Evolutionary conservation across 2,329 filamentous ascomycete species (phyloP).

Genomic region (Cladorrhinum sp.): DNA sequence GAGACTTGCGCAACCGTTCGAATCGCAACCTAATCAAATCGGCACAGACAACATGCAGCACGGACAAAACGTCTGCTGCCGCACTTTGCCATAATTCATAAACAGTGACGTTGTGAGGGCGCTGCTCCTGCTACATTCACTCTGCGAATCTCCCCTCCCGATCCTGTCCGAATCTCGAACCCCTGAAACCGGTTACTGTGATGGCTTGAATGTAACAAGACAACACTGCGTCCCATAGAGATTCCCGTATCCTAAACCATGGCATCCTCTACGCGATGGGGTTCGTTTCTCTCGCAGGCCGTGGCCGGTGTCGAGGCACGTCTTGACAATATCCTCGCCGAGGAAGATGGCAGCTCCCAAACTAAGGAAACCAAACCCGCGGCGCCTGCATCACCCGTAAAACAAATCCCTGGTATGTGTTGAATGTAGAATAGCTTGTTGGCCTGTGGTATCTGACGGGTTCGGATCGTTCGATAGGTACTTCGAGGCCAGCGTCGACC

Average conservation of each 20-base stretch:
- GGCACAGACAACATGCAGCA: not conserved
- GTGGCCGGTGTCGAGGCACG: slow-evolving; percentile 92
- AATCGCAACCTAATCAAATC: not conserved
- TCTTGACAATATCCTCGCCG: slow-evolving; percentile 85
- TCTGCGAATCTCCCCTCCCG: not conserved
- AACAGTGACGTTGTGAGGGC: too few species aligned
- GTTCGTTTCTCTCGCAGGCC: slow-evolving; percentile 79
- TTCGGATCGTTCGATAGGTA: slow-evolving; percentile 32
- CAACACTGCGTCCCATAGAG: not conserved
- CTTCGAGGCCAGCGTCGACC: slow-evolving; percentile 63
- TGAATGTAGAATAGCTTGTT: slow-evolving; percentile 1
- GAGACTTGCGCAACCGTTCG: not conserved
- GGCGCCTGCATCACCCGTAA: slow-evolving; percentile 32
- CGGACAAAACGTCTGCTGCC: not conserved
- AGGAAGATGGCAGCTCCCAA: slow-evolving; percentile 58
- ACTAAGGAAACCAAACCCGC: slow-evolving; percentile 29
- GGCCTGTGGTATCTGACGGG: slow-evolving; percentile 18
- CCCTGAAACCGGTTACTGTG: not conserved
- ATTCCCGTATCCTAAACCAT: slow-evolving; percentile 33
- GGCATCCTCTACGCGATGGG: slow-evolving; percentile 62
- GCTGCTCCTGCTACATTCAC: too few species aligned
- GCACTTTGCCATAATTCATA: not conserved
- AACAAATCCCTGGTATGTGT: slow-evolving; percentile 33
- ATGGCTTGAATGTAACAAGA: slow-evolving; percentile 17
- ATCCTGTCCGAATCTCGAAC: not conserved